phyloP scores from a whole-genome alignment of 495 filamentous ascomycete species.

The Jackrogersella multiformis region DNA sequence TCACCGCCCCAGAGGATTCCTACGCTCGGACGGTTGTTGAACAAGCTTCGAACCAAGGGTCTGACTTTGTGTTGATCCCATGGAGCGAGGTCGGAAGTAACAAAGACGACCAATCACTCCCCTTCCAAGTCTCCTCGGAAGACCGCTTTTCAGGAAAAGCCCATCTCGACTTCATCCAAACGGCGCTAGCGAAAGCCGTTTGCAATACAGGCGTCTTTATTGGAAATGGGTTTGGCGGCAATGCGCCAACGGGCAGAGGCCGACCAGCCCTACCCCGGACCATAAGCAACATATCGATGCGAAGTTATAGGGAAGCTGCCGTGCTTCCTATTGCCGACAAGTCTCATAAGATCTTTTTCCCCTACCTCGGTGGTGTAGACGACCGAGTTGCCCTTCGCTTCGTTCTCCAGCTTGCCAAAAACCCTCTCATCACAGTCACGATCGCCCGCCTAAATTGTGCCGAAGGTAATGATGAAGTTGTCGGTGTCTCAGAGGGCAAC shows the following conservation, averaged over 20 bases:
- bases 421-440: slow-evolving; percentile 77
- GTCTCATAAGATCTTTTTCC: slow-evolving; percentile 86
- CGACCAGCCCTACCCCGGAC: slow-evolving; percentile 55
- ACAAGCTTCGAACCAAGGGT: slow-evolving; percentile 70
- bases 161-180: slow-evolving; percentile 73
- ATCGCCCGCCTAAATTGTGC: slow-evolving; percentile 64
- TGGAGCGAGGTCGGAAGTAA: slow-evolving; percentile 88
- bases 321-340: slow-evolving; percentile 65
- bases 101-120: slow-evolving; percentile 65
- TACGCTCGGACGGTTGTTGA: slow-evolving; percentile 79
- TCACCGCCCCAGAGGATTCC: slow-evolving; percentile 76
- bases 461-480: slow-evolving; percentile 46
- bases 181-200: slow-evolving; percentile 65
- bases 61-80: slow-evolving; percentile 86
- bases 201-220: slow-evolving; percentile 85
- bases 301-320: slow-evolving; percentile 57
- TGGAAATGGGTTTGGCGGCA: slow-evolving; percentile 73
- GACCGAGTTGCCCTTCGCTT: slow-evolving; percentile 83
- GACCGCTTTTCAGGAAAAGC: slow-evolving; percentile 61
- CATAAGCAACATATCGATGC: slow-evolving; percentile 67
- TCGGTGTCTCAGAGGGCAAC: slow-evolving; percentile 43
- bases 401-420: slow-evolving; percentile 81
- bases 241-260: slow-evolving; percentile 48
- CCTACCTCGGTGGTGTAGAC: slow-evolving; percentile 86
- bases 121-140: slow-evolving; percentile 47